Conservation (phyloP, 2,329 filamentous ascomycete genomes). For the Colletotrichum sublineola region DNA sequence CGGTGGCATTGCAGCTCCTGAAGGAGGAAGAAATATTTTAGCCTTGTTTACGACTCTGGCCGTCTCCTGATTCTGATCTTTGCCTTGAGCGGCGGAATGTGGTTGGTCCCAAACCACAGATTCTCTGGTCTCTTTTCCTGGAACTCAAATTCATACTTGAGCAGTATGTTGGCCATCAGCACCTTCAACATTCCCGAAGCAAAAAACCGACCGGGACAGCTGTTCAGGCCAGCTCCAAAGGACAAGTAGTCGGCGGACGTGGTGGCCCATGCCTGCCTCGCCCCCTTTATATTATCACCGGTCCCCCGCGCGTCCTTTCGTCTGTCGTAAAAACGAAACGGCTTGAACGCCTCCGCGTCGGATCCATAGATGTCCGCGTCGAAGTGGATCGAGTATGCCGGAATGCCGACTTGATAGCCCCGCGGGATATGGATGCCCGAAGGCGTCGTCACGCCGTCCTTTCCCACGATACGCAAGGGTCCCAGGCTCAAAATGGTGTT, state of each 20-base stretch:
- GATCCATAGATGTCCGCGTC: slow-evolving; percentile 45
- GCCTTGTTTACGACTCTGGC: neutral
- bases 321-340: slow-evolving; percentile 47
- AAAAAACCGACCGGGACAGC: slow-evolving; percentile 21
- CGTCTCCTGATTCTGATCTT: slow-evolving; percentile 18
- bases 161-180: slow-evolving; percentile 13
- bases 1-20: too few species aligned
- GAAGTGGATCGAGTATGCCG: slow-evolving; percentile 49
- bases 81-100: slow-evolving; percentile 15
- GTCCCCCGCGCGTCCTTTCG: slow-evolving; percentile 41
- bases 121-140: slow-evolving; percentile 18
- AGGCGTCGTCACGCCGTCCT: slow-evolving; percentile 50
- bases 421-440: slow-evolving; percentile 51
- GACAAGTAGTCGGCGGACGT: slow-evolving; percentile 50
- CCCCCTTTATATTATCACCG: slow-evolving; percentile 45
- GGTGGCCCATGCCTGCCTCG: slow-evolving; percentile 50
- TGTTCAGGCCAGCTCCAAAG: slow-evolving; percentile 49
- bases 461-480: slow-evolving; percentile 45
- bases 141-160: slow-evolving; percentile 20
- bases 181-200: slow-evolving; percentile 15
- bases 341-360: slow-evolving; percentile 45
- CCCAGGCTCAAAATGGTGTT: slow-evolving; percentile 51
- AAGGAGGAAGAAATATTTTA: neutral
- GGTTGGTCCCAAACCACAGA: slow-evolving; percentile 25
- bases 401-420: slow-evolving; percentile 48